Evolutionary conservation across 2,329 filamentous ascomycete species (phyloP), one percentile per base, ranked within the genome.

Genomic region (Nemania sp.): DNA sequence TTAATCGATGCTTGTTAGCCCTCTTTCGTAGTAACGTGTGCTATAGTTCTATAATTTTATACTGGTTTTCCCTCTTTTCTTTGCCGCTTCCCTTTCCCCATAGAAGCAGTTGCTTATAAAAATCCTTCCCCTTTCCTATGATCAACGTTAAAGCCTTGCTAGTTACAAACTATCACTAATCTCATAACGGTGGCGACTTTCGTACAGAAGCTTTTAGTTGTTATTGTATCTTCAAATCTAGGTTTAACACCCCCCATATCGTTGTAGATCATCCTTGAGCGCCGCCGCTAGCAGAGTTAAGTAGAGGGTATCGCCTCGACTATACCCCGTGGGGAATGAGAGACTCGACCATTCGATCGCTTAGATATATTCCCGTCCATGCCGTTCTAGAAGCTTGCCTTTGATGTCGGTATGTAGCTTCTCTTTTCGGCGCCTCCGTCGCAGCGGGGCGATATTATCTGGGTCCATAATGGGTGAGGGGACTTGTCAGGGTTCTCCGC

Each of bases 401-500:
- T 22, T 3, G 7, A 54, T n/a, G 10, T 3, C 20, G 5, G 8
- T 5, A 5, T 2, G 2, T 35, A 49, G n/a, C 1, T 55, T 32
- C 47, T 29, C 24, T 32, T 32, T 55, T 35, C 49, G 18, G 13
- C 4, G 26, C 41, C 26, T 54, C 29, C 45, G 18, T 61, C 38
- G 41, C 10, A 10, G 38, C 15, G 51, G 51, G 52, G 51, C 24
- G 18, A 59, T 24, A 27, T 29, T 29, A 55, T 51, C 56, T 41
- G 27, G 41, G 10, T 2, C 27, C 13, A 24, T 61, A 29, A 60
- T 49, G 56, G 56, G 41, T 51, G 41, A 61, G 56, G 63, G 56
- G 41, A 55, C 8, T n/a, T 11, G 24, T 15, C 49, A 51, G 56
- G 63, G 49, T 65, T 65, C 63, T 61, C 63, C 63, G 63, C 63